phyloP scores from a whole-genome alignment of 768 basidiomycete genomes.

The Suillus lakei region DNA sequence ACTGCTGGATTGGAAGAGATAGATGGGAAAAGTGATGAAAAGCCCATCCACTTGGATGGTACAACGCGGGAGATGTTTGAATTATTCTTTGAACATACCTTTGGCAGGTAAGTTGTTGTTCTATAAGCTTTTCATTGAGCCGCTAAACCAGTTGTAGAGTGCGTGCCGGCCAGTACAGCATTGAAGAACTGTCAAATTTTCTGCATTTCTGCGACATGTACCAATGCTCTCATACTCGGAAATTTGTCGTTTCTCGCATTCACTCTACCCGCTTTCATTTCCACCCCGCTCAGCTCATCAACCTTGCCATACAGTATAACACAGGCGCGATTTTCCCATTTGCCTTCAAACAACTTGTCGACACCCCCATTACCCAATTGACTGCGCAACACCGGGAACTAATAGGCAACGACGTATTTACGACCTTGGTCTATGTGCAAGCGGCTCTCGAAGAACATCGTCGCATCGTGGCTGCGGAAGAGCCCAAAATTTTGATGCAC shows the following conservation, averaged over 20 bases:
- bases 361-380: conserved; percentile 6
- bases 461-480: conserved; percentile 14
- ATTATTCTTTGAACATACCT: conserved; percentile 1
- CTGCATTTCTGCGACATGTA: neutral
- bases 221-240: neutral
- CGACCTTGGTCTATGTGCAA: neutral
- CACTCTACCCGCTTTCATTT: neutral
- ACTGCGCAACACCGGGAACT: neutral
- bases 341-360: conserved; percentile 2
- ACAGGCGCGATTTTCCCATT: neutral
- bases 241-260: neutral
- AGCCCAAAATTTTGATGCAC: conserved; percentile 6
- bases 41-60: neutral
- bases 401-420: conserved; percentile 4
- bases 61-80: neutral
- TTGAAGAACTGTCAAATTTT: neutral
- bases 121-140: neutral
- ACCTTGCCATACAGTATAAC: conserved; percentile 7
- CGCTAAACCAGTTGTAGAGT: neutral
- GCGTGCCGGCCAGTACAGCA: neutral
- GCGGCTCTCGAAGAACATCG: conserved; percentile 7
- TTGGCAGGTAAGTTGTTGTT: neutral
- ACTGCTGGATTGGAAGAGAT: neutral
- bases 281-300: conserved; percentile 4
- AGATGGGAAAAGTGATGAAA: neutral